Conservation (phyloP, 495 filamentous ascomycete genomes). For the Penicillium canariense region DNA sequence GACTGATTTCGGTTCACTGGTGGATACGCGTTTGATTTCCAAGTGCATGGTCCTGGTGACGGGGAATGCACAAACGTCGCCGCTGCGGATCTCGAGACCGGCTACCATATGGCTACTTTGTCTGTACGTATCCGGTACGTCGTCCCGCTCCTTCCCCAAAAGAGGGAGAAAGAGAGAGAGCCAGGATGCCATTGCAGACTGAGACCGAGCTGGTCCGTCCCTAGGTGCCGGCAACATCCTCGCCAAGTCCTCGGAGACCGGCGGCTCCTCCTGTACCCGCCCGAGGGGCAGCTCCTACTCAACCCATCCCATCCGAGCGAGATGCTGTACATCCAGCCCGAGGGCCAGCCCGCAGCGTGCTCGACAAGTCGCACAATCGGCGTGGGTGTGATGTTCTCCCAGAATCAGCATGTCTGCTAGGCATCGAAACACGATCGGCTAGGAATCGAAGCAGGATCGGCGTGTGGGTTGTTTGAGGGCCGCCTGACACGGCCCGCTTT, state of each 20-base stretch:
- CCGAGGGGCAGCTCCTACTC: no score
- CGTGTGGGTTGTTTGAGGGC: slow-evolving; percentile 64
- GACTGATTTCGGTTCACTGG: slow-evolving; percentile 65
- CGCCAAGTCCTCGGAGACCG: slow-evolving; percentile 71
- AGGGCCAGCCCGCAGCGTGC: slow-evolving; percentile 79
- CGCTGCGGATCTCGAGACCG: slow-evolving; percentile 74
- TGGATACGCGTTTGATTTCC: slow-evolving; percentile 69
- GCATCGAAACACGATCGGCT: slow-evolving; percentile 72
- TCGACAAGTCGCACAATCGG: slow-evolving; percentile 60
- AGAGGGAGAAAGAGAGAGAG: neutral
- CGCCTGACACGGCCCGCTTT: slow-evolving; percentile 65
- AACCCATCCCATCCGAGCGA: slow-evolving; percentile 71
- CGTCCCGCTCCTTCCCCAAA: neutral
- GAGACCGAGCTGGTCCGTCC: slow-evolving; percentile 48
- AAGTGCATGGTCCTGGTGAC: slow-evolving; percentile 55
- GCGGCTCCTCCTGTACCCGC: slow-evolving; percentile 73
- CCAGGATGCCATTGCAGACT: neutral
- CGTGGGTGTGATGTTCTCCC: slow-evolving; percentile 84
- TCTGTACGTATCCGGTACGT: no score
- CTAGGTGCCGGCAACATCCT: slow-evolving; percentile 85
- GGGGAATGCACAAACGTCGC: slow-evolving; percentile 71
- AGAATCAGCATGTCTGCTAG: slow-evolving; percentile 65
- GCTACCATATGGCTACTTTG: slow-evolving; percentile 58
- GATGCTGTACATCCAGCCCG: slow-evolving; percentile 73
- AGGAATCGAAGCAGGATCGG: no score